A percentile compares a stretch with the other conserved stretches of the same genome.
Evolutionary conservation across 768 basidiomycete species (phyloP).

Genomic region (Suillus decipiens): DNA sequence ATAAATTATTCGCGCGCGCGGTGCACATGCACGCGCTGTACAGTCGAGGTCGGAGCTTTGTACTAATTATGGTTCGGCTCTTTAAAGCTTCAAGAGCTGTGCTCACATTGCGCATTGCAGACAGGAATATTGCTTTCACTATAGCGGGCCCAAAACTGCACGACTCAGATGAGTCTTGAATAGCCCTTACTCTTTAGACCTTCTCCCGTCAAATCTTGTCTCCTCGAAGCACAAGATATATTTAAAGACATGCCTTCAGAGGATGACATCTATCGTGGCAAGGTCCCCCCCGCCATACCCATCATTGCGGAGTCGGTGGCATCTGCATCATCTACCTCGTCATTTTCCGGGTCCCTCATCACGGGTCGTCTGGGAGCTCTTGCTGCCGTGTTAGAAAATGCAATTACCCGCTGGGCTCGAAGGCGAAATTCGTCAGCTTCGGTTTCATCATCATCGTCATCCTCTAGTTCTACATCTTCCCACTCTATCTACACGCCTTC

Average conservation of each 20-base stretch:
- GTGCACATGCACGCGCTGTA: too few relatives aligned
- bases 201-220: not conserved
- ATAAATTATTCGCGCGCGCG: too few relatives aligned
- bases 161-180: not conserved
- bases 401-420: constrained; percentile 69
- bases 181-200: not conserved
- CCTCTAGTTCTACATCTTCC: constrained; percentile 40
- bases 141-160: not conserved
- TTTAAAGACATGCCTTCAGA: constrained; percentile 23
- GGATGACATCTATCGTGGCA: constrained; percentile 65
- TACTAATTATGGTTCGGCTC: not conserved
- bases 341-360: constrained; percentile 39
- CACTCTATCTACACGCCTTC: constrained; percentile 36
- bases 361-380: constrained; percentile 48
- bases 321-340: constrained; percentile 33
- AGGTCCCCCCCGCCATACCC: constrained; percentile 36
- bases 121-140: not conserved
- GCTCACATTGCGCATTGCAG: not conserved
- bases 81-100: not conserved
- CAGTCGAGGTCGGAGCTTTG: constrained; percentile 1
- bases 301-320: constrained; percentile 26
- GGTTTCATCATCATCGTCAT: constrained; percentile 48
- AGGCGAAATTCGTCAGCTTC: constrained; percentile 43
- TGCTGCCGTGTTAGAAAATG: constrained; percentile 65
- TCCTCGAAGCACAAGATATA: not conserved